A percentile compares a stretch with the other conserved stretches of the same genome.
Evolutionary conservation across 169 alveolate species (phyloP).

Genomic region (Cyclospora cayetanensis): DNA sequence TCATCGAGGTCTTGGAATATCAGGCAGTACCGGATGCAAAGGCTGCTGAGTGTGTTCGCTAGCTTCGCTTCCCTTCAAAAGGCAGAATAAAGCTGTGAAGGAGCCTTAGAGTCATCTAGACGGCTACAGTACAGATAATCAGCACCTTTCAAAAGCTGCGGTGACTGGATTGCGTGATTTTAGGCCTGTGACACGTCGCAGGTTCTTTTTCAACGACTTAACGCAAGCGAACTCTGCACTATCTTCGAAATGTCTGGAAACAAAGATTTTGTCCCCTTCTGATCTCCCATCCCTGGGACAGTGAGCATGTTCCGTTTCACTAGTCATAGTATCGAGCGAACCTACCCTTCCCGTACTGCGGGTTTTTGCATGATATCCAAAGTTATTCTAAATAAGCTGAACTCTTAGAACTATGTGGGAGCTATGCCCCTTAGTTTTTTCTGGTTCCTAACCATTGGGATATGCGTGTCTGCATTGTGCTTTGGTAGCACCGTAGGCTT

Average conservation of each 20-base stretch:
- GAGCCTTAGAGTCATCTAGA: not conserved
- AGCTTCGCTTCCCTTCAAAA: not conserved
- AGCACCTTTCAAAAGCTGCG: too few relatives aligned
- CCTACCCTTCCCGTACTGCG: too few relatives aligned
- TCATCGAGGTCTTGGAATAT: slow-evolving; percentile 29
- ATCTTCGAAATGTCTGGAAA: slow-evolving; percentile 38
- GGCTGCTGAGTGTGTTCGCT: slow-evolving; percentile 56
- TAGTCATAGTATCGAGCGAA: too few relatives aligned
- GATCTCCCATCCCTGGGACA: not conserved
- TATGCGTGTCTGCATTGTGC: not conserved
- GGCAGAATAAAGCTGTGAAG: not conserved
- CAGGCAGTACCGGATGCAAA: slow-evolving; percentile 19
- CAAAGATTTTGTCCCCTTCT: not conserved
- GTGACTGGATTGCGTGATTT: too few relatives aligned
- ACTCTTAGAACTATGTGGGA: too few relatives aligned
- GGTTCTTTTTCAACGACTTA: slow-evolving; percentile 62
- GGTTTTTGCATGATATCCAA: too few relatives aligned
- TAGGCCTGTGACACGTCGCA: not conserved
- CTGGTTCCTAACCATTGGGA: too few relatives aligned
- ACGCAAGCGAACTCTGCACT: slow-evolving; percentile 20
- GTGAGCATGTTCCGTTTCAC: not conserved
- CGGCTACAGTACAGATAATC: too few relatives aligned
- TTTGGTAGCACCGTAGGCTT: slow-evolving; percentile 10
- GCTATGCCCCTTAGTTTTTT: too few relatives aligned
- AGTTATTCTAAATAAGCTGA: too few relatives aligned